These are phyloP conservation scores for Chlorella sp. DNA, from an alignment of 139 green algal species.

Conservation along the genomic window DNA sequence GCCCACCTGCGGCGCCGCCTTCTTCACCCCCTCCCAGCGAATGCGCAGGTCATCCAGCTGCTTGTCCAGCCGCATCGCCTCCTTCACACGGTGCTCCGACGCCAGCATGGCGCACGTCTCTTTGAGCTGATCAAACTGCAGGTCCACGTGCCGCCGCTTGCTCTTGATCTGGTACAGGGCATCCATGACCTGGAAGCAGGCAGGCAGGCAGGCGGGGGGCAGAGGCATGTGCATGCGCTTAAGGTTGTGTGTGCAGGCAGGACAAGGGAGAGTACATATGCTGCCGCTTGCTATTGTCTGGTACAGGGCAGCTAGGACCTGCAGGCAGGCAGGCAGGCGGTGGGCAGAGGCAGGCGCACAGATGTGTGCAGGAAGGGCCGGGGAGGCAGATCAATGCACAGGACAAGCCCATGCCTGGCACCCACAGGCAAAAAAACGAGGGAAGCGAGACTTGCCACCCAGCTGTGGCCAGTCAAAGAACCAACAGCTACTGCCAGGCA, in stretches of 20 bases:
- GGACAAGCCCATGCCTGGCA: background rate
- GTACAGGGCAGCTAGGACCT: slow-evolving; percentile 86
- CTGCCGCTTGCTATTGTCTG: slow-evolving; percentile 66
- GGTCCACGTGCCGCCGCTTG: slow-evolving; percentile 73
- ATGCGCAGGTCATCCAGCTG: slow-evolving; percentile 69
- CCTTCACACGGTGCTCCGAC: slow-evolving; percentile 51
- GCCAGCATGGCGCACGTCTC: slow-evolving; percentile 64
- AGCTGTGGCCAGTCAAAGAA: background rate
- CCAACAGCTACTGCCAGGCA: background rate
- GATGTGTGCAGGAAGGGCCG: no score
- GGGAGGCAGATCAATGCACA: no score
- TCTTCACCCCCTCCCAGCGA: slow-evolving; percentile 80
- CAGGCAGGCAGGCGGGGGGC: background rate
- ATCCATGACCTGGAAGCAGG: slow-evolving; percentile 79
- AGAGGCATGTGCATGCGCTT: background rate
- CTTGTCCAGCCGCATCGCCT: slow-evolving; percentile 63
- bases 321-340: background rate
- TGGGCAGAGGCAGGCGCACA: no score
- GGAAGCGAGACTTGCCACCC: no score
- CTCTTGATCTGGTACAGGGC: slow-evolving; percentile 71
- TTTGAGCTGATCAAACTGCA: slow-evolving; percentile 82
- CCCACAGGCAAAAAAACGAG: no score
- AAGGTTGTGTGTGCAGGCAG: background rate
- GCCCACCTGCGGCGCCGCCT: slow-evolving; percentile 48
- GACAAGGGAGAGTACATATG: no score